phyloP scores from a whole-genome alignment of 2,329 filamentous ascomycete species.

The Lizonia empirigonia region DNA sequence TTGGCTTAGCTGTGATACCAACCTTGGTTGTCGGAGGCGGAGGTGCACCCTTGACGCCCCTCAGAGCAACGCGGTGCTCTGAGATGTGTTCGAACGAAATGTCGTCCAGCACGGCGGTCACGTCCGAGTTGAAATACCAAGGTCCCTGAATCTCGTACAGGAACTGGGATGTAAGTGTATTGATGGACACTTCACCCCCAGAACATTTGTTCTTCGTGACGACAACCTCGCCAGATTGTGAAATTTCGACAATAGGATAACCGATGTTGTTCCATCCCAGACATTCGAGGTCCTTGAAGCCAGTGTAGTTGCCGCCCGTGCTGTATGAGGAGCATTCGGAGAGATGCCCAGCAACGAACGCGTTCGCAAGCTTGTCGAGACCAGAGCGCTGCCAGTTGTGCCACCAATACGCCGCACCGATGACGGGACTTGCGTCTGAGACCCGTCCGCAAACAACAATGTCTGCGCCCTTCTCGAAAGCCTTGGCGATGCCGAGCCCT shows the following conservation, averaged over 20 bases:
- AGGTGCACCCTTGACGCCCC: slow-evolving; percentile 51
- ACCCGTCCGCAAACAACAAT: slow-evolving; percentile 55
- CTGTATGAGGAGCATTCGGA: slow-evolving; percentile 54
- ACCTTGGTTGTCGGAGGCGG: slow-evolving; percentile 49
- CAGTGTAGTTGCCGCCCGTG: slow-evolving; percentile 52
- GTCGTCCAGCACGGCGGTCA: slow-evolving; percentile 58
- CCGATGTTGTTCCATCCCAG: slow-evolving; percentile 42
- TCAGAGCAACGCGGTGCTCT: slow-evolving; percentile 56
- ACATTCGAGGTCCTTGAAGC: slow-evolving; percentile 49
- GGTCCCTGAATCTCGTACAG: slow-evolving; percentile 53
- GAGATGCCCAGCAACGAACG: slow-evolving; percentile 53
- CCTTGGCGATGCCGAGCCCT: slow-evolving; percentile 51
- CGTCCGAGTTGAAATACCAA: slow-evolving; percentile 64
- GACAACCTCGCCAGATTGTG: slow-evolving; percentile 31
- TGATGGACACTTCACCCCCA: slow-evolving; percentile 50
- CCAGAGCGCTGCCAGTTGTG: slow-evolving; percentile 50
- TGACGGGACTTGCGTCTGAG: slow-evolving; percentile 52
- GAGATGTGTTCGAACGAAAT: slow-evolving; percentile 59
- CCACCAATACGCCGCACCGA: slow-evolving; percentile 54
- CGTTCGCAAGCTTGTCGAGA: slow-evolving; percentile 50
- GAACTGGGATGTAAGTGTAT: slow-evolving; percentile 60
- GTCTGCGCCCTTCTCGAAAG: slow-evolving; percentile 50
- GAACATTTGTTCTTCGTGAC: slow-evolving; percentile 41
- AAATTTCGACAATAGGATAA: slow-evolving; percentile 41
- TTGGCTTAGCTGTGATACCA: slow-evolving; percentile 53